Evolutionary conservation across 2,329 filamentous ascomycete genomes (phyloP).

Genomic region (Ceratocystis cubensis): DNA sequence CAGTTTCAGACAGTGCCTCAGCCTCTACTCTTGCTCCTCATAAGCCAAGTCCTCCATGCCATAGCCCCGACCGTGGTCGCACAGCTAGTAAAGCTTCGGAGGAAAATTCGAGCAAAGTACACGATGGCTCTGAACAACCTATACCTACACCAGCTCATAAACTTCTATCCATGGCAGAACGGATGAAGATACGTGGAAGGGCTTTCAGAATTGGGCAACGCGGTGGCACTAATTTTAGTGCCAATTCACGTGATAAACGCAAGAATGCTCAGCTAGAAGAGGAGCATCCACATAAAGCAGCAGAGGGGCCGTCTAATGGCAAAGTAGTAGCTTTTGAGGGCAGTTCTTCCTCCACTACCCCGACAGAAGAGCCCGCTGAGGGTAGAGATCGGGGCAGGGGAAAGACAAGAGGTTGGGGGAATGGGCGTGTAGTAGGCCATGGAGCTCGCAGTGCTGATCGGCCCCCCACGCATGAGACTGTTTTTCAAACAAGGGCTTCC

Average conservation of each 20-base stretch:
- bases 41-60: neutral
- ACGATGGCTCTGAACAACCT: neutral
- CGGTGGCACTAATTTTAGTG: neutral
- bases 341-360: neutral
- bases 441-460: neutral
- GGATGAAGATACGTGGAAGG: constrained; percentile 43
- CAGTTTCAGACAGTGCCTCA: neutral
- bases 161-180: constrained; percentile 45
- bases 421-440: neutral
- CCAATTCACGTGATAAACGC: neutral
- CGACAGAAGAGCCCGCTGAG: neutral
- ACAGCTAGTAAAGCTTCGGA: neutral
- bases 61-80: neutral
- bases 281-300: neutral
- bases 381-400: neutral
- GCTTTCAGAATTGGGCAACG: constrained; percentile 38
- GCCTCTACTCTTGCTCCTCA: neutral
- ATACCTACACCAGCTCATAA: constrained; percentile 22
- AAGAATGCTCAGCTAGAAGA: neutral
- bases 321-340: neutral
- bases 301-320: neutral
- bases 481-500: neutral
- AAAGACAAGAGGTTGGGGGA: neutral
- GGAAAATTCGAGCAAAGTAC: constrained; percentile 23
- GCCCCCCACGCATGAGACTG: neutral